Base-by-base conservation (phyloP, 1,139 yeast species). In the Taphrina populina region DNA sequence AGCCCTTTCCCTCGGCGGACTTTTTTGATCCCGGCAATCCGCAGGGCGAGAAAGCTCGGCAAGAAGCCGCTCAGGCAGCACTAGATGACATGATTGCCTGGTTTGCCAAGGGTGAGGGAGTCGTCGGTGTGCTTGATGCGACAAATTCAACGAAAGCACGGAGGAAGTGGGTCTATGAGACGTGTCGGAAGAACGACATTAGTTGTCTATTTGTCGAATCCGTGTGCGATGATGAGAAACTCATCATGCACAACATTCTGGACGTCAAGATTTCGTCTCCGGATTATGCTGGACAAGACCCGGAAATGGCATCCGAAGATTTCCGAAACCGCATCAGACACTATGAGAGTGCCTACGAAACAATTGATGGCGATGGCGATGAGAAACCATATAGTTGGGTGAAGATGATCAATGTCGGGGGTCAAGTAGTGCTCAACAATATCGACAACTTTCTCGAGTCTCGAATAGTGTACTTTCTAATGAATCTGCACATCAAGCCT, bases 161-260 rank as follows among this genome's bases (percentile, higher is more conserved):
- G 64, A 76, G 98, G 62, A 76, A 75, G 29, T 76, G 80, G 76
- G 78, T 92, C 56, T 73, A 82, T 58, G 74, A 77, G 61, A 71
- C 83, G 34, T 80, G 95, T 66, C 73, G 83, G 51, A 78, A 77
- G 62, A 79, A 84, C 64, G 76, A 76, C 47, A 83, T 92, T 59
- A 92, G 87, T 66, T 95, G 96, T 1, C 82, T 92, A 77, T 92
- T 90, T 67, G 78, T 92, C 60, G 98, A 92, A 69, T 84, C 95
- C 65, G 85, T 84, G 79, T 88, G 96, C 70, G 84, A 88, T 65
- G 95, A 88, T 69, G 77, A 83, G 62, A 84, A 83, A 20, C 76
- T 88, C 62, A 81, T 92, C 37, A 75, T 78, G 71, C 84, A 84
- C 64, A 90, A 90, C 67, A 83, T 90, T 46, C 69, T 80, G 64